phyloP scores from a whole-genome alignment of 2,329 filamentous ascomycete genomes.

The Leptodontidium sp. region DNA sequence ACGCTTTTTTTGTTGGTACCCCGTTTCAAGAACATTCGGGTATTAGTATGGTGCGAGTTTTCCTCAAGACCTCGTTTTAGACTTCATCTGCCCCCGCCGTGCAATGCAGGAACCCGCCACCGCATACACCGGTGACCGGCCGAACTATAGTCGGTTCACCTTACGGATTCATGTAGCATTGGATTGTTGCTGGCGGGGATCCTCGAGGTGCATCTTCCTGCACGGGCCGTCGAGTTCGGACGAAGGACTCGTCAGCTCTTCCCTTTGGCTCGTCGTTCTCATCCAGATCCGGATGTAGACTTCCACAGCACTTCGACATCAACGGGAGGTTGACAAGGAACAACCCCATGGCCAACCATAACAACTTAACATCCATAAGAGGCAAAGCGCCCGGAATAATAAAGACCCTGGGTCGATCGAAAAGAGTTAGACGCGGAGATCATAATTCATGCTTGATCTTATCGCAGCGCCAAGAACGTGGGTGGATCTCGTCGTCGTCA shows the following conservation, averaged over 20 bases:
- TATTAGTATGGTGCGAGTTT: too few relatives aligned
- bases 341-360: neutral
- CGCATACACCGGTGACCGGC: neutral
- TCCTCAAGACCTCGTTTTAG: neutral
- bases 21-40: too few relatives aligned
- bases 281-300: neutral
- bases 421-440: conserved; percentile 9
- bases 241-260: conserved; percentile 7
- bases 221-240: neutral
- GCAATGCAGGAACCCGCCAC: neutral
- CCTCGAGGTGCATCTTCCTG: neutral
- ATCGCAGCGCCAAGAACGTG: neutral
- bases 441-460: conserved; percentile 8
- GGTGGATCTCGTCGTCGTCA: conserved; percentile 15
- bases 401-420: neutral
- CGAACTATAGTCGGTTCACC: neutral
- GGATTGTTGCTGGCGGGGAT: neutral
- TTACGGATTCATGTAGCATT: neutral
- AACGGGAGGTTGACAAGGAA: neutral
- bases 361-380: neutral
- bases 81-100: neutral
- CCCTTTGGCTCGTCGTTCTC: neutral
- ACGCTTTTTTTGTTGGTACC: neutral
- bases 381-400: neutral
- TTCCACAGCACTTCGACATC: neutral